Conservation (phyloP, 306 rosid species). For the Mimosa pudica region DNA sequence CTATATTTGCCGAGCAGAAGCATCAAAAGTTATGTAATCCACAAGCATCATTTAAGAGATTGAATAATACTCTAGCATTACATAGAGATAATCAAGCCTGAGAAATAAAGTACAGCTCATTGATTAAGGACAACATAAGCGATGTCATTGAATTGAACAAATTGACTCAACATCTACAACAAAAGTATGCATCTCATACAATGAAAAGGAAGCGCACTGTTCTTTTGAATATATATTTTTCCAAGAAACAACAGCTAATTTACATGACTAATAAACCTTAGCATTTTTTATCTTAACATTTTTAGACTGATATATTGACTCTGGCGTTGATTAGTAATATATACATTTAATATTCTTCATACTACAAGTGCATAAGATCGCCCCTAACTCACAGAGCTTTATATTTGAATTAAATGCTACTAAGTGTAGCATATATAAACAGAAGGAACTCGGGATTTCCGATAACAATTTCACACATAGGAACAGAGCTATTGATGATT, state of each 20-base stretch:
- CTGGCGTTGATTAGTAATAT: neutral
- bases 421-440: neutral
- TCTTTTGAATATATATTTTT: neutral
- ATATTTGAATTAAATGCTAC: neutral
- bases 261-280: neutral
- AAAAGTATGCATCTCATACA: neutral
- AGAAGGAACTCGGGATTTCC: neutral
- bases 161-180: neutral
- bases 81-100: neutral
- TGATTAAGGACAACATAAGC: neutral
- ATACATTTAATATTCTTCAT: neutral
- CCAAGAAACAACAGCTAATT: neutral
- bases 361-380: neutral
- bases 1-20: slow-evolving; percentile 5
- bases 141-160: neutral
- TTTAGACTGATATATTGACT: neutral
- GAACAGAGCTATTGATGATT: neutral
- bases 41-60: neutral
- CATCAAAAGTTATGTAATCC: neutral
- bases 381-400: neutral
- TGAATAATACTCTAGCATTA: neutral
- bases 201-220: neutral
- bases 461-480: no score
- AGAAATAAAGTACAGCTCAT: neutral
- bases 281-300: neutral